Base-by-base conservation (phyloP, 2,329 filamentous ascomycete genomes). In the Hymenoscyphus salicellus region DNA sequence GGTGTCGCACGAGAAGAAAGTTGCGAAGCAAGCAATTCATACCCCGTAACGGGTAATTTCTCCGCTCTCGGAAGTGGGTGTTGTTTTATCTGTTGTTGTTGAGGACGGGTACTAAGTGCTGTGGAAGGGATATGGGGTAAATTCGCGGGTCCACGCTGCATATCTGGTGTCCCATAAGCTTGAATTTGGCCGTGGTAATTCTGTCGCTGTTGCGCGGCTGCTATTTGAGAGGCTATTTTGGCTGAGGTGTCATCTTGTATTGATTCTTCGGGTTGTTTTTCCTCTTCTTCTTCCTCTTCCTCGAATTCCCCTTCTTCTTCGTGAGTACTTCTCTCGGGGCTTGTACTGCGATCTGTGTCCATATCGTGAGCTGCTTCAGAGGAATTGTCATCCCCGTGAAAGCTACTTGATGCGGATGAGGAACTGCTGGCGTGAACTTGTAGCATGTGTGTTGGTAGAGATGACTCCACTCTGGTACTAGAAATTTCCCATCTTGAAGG, bases 21-120 rank as follows among this genome's bases (percentile, higher is more conserved):
- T 58, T 81, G 82, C 1, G 83, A 80, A 1, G 88, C 86, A 10
- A 91, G 75, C 2, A 86, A 78, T 68, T 89, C 85, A 70, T 91
- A 90, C 0, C 88, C 88, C 2, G 82, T 82, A 43, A 83, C 69
- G 10, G 80, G 78, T 16, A 81, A 70, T 67, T 79, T 79, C 68
- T 82, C 78, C 4, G 77, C 76, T 28, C 79, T 75, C 43, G 63
- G 70, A 32, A 68, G 64, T 41, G 63, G 52, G 11, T 65, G 69
- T 3, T 68, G 43, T 72, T 72, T 33, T 75, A 74, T 33, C 60
- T 72, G 69, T 32, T 73, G 69, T 32, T 73, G 70, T 10, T 75
- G 70, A 1, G 74, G 70, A 11, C 79, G 74, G 2, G 79, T 76
- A 30, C 76, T 78, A 23, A 80, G 70, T 5, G 74, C 75, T 11